Evolutionary conservation across 306 rosid species (phyloP), one percentile per base, ranked within the genome.

Genomic region (Vigna radiata): DNA sequence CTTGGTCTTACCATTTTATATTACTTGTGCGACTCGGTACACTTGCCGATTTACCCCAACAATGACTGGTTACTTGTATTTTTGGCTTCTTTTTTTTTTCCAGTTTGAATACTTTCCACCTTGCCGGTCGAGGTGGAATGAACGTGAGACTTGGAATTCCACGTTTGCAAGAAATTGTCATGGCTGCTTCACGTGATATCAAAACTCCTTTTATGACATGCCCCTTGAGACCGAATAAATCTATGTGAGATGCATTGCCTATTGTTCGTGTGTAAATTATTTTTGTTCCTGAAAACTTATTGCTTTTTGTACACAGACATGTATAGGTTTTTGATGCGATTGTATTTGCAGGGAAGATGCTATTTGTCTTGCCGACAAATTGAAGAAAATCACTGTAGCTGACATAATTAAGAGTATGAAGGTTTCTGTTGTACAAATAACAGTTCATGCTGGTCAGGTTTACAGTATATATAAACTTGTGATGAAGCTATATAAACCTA

Each of bases 141-240:
- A 95, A 95, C 49, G 98, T 92, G 82, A 95, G 97, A 2, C 98
- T 95, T 66, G 98, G 98, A 79, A 95, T 95, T 82, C 97, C 98
- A 12, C 92, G 96, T 27, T 96, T 90, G 76, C 92, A 89, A 77
- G 98, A 95, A 85, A 92, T 95, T 53, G 75, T 95, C 81, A 92
- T 89, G 97, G 83, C 91, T 68, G 97, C 98, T 76, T 59, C 97
- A 49, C 49, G 21, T 17, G 79, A 89, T 44, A 92, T 92, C 78
- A 90, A 90, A 86, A 95, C 98, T 68, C 97, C 97, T 9, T 84
- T 90, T 58, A 95, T 95, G 98, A 83, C 96, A 66, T 95, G 98
- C 84, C 98, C 98, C 59, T 76, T 95, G 83, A 87, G 59, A 72
- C 66, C 79, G 2, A 80, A 82, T 67, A 89, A 82, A 75, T 77